A percentile compares a stretch with the other conserved stretches of the same genome.
Evolutionary conservation across 2,329 filamentous ascomycete genomes (phyloP).

Genomic region (Ophiostoma ips): DNA sequence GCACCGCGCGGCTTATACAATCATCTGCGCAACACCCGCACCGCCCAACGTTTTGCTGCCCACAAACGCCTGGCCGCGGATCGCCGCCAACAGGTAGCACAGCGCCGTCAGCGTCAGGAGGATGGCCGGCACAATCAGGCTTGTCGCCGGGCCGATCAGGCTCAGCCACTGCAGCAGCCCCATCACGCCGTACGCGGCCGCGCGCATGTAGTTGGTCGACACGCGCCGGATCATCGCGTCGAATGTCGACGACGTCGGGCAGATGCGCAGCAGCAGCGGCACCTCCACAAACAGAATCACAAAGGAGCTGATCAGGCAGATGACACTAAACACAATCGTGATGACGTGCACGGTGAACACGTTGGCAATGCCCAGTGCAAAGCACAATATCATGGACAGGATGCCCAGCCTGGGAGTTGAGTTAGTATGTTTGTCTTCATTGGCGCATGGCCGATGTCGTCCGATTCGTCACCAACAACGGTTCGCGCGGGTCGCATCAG

Average conservation of each 20-base stretch:
- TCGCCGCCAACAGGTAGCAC: slow-evolving; percentile 67
- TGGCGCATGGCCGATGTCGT: too few species aligned
- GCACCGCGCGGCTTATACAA: slow-evolving; percentile 38
- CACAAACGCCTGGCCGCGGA: slow-evolving; percentile 76
- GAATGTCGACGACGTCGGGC: slow-evolving; percentile 82
- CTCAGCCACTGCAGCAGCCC: slow-evolving; percentile 75
- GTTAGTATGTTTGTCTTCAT: not conserved
- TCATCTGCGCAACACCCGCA: slow-evolving; percentile 92
- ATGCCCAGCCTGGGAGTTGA: slow-evolving; percentile 49
- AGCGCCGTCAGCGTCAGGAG: slow-evolving; percentile 61
- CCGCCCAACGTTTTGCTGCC: slow-evolving; percentile 94
- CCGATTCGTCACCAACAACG: not conserved
- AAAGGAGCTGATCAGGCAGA: slow-evolving; percentile 50
- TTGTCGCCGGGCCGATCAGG: slow-evolving; percentile 48
- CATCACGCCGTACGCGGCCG: slow-evolving; percentile 72
- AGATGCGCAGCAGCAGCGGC: slow-evolving; percentile 90
- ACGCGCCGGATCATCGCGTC: slow-evolving; percentile 81
- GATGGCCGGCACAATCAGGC: slow-evolving; percentile 74
- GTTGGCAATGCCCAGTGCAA: slow-evolving; percentile 55
- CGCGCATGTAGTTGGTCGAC: slow-evolving; percentile 94
- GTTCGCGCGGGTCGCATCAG: not conserved
- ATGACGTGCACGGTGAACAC: slow-evolving; percentile 41
- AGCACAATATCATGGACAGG: slow-evolving; percentile 55
- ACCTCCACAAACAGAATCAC: slow-evolving; percentile 79
- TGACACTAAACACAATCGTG: slow-evolving; percentile 37